These are phyloP conservation scores for Calocera viscosa DNA, from an alignment of 768 basidiomycete species.

Conservation along the genomic window DNA sequence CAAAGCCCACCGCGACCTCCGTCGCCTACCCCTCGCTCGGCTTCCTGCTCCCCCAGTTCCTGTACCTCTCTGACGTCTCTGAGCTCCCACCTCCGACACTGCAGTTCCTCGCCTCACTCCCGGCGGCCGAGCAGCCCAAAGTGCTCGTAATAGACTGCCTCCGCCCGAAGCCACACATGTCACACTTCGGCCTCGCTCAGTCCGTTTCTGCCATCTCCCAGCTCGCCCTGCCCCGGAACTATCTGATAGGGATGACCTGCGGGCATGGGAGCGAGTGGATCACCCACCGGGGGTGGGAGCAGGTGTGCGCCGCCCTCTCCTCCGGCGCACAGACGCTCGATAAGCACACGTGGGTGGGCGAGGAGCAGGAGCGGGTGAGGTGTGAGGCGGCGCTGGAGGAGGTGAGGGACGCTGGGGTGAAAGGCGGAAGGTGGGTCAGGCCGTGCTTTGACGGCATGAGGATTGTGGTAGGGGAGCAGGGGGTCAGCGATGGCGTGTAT, in stretches of 20 bases:
- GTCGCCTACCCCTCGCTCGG: constrained; percentile 56
- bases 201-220: constrained; percentile 44
- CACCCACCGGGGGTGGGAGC: constrained; percentile 57
- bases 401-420: constrained; percentile 23
- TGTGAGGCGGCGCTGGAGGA: constrained; percentile 39
- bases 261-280: constrained; percentile 44
- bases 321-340: not conserved
- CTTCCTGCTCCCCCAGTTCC: constrained; percentile 55
- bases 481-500: not conserved
- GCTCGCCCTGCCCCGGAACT: constrained; percentile 50
- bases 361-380: constrained; percentile 22
- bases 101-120: constrained; percentile 27
- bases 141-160: constrained; percentile 71
- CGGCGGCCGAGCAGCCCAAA: constrained; percentile 23
- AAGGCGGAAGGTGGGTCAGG: constrained; percentile 40
- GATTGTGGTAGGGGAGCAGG: constrained; percentile 30
- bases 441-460: constrained; percentile 67
- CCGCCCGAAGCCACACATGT: constrained; percentile 50
- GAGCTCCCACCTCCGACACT: constrained; percentile 64
- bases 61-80: constrained; percentile 76
- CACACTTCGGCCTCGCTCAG: constrained; percentile 64
- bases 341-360: constrained; percentile 42
- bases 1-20: constrained; percentile 20
- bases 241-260: constrained; percentile 49
- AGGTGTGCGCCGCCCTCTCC: not conserved